phyloP scores from a whole-genome alignment of 805 yeast genomes.

The Starmerella stigmatis region DNA sequence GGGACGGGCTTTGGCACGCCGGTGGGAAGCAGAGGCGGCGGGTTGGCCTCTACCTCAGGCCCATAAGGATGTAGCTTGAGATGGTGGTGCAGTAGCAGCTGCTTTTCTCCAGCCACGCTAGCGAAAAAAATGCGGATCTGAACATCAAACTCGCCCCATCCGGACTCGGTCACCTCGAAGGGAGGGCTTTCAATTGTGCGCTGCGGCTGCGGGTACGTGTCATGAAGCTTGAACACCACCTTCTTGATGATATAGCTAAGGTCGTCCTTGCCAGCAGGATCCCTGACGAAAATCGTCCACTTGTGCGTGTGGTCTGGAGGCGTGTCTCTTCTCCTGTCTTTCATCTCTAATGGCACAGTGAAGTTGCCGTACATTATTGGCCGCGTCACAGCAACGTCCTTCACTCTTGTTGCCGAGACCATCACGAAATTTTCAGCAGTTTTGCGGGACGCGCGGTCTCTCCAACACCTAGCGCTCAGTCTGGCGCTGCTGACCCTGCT shows the following conservation, averaged over 20 bases:
- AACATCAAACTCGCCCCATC: conserved; percentile 99
- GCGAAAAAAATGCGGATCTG: conserved; percentile 77
- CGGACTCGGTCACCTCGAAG: conserved; percentile 89
- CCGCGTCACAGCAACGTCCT: conserved; percentile 58
- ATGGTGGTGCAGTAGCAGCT: conserved; percentile 76
- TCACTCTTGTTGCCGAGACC: conserved; percentile 20
- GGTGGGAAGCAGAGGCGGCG: conserved; percentile 20
- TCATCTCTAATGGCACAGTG: conserved; percentile 53
- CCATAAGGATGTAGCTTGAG: conserved; percentile 82
- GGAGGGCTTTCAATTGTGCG: conserved; percentile 84
- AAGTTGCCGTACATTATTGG: conserved; percentile 77
- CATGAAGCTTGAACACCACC: conserved; percentile 91
- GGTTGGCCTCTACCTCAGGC: conserved; percentile 24
- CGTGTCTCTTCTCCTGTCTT: conserved; percentile 45
- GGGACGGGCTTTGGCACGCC: conserved; percentile 30
- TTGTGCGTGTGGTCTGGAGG: conserved; percentile 88
- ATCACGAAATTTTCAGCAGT: neutral
- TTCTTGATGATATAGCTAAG: conserved; percentile 70
- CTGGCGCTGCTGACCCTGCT: neutral
- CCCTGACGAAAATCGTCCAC: conserved; percentile 87
- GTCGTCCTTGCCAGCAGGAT: conserved; percentile 66
- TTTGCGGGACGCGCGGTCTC: too few species aligned
- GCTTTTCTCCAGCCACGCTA: conserved; percentile 80
- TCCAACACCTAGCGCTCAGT: too few species aligned
- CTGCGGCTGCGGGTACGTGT: conserved; percentile 81